Conservation (phyloP, 73 alveolate species). For the Uronychia setigera region DNA sequence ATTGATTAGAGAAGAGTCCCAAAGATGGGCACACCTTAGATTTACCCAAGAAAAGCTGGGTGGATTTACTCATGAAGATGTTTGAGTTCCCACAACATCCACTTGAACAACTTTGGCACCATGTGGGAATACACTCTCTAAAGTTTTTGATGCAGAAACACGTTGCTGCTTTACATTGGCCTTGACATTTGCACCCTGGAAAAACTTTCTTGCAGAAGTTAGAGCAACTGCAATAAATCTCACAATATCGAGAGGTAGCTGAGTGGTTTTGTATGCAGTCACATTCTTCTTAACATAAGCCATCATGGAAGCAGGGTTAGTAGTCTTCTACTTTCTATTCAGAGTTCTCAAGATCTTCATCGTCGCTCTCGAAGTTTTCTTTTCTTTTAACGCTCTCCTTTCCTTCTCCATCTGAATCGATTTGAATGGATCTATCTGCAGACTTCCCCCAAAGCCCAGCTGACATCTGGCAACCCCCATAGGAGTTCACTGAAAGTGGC, state of each 20-base stretch:
- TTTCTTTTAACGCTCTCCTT: not conserved
- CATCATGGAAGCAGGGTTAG: constrained; percentile 32
- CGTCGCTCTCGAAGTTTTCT: not conserved
- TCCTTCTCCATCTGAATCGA: not conserved
- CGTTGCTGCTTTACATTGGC: not conserved
- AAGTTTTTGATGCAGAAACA: constrained; percentile 11
- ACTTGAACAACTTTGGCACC: constrained; percentile 14
- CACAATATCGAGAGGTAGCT: not conserved
- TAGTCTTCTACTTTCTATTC: not conserved
- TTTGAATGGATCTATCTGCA: too few species aligned
- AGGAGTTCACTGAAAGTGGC: too few species aligned
- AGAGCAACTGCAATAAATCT: constrained; percentile 17
- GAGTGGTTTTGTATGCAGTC: constrained; percentile 3
- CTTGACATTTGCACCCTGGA: constrained; percentile 34
- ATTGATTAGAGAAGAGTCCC: constrained; percentile 61
- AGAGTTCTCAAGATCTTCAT: not conserved
- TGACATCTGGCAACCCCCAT: too few species aligned
- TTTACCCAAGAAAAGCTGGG: constrained; percentile 8
- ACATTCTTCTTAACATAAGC: constrained; percentile 4
- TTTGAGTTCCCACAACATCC: constrained; percentile 11
- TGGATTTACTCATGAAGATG: not conserved
- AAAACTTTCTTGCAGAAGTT: constrained; percentile 26
- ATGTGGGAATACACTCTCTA: constrained; percentile 28
- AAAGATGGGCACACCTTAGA: constrained; percentile 20
- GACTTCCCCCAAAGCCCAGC: too few species aligned